These are phyloP conservation scores for Plasmodium gallinaceum DNA, from an alignment of 169 alveolate species.

Conservation along the genomic window DNA sequence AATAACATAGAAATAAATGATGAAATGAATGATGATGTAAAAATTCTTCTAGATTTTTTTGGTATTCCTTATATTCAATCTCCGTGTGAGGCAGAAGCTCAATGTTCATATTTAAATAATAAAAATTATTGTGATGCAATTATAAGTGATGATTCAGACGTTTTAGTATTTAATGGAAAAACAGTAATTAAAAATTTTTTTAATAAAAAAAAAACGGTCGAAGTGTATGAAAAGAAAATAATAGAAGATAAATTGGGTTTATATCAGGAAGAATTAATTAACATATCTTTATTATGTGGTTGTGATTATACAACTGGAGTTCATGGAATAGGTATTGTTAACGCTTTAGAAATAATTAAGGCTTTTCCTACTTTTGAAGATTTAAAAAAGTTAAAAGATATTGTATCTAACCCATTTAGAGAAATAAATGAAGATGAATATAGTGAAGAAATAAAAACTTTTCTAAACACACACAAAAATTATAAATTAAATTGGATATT, in stretches of 20 bases:
- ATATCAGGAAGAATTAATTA: conserved; percentile 88
- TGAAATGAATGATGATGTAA: conserved; percentile 84
- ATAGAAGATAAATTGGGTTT: conserved; percentile 88
- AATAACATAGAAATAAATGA: conserved; percentile 72
- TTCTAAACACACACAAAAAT: conserved; percentile 82
- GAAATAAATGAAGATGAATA: conserved; percentile 59
- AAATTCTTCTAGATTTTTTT: conserved; percentile 87
- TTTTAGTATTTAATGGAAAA: conserved; percentile 93
- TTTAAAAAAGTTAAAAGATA: conserved; percentile 83
- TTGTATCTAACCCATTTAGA: conserved; percentile 86
- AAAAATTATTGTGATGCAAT: conserved; percentile 91
- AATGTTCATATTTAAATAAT: conserved; percentile 91
- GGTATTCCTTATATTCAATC: conserved; percentile 96
- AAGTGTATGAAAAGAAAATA: conserved; percentile 88
- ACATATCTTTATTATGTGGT: conserved; percentile 94
- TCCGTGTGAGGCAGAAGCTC: conserved; percentile 97
- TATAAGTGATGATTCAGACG: conserved; percentile 95
- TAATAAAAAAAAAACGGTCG: conserved; percentile 88
- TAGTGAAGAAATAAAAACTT: conserved; percentile 77
- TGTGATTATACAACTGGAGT: conserved; percentile 97
- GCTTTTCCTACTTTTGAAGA: conserved; percentile 92
- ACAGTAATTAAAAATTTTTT: conserved; percentile 92
- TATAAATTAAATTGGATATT: conserved; percentile 85
- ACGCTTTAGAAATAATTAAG: conserved; percentile 94
- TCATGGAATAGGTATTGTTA: conserved; percentile 96